A percentile compares a stretch with the other conserved stretches of the same genome.
Evolutionary conservation across 345 rosid species (phyloP).

Genomic region (Sonneratia caseolaris): DNA sequence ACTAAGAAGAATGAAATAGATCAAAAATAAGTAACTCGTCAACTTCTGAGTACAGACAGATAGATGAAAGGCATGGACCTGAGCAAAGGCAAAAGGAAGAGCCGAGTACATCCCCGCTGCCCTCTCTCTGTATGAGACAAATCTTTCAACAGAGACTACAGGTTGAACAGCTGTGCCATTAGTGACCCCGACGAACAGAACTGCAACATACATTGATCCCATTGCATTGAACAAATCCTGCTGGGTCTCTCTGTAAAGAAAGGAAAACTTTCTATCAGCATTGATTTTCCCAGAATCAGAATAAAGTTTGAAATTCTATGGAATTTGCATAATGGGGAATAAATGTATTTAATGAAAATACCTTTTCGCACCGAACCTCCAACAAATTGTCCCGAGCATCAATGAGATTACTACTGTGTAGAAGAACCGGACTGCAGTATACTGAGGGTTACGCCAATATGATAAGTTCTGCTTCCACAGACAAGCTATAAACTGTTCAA

Average conservation of each 20-base stretch:
- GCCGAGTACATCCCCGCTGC: conserved; percentile 98
- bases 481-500: conserved; percentile 75
- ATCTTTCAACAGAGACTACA: conserved; percentile 88
- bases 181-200: conserved; percentile 85
- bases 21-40: background rate
- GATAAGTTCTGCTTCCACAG: conserved; percentile 96
- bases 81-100: conserved; percentile 85
- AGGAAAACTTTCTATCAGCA: background rate
- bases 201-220: conserved; percentile 93
- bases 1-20: background rate
- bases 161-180: conserved; percentile 96
- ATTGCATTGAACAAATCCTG: conserved; percentile 83
- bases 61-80: conserved; percentile 33
- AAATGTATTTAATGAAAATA: conserved; percentile 5
- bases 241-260: conserved; percentile 49
- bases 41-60: background rate
- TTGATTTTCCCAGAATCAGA: background rate
- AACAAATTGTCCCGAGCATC: conserved; percentile 97
- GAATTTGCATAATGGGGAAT: background rate
- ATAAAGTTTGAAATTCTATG: background rate
- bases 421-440: conserved; percentile 94
- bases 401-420: conserved; percentile 83
- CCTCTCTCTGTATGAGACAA: conserved; percentile 88
- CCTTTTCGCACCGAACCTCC: conserved; percentile 89
- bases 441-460: conserved; percentile 94